Conservation (phyloP, 371 early-diverging fungal species). For the Mucor piriformis region DNA sequence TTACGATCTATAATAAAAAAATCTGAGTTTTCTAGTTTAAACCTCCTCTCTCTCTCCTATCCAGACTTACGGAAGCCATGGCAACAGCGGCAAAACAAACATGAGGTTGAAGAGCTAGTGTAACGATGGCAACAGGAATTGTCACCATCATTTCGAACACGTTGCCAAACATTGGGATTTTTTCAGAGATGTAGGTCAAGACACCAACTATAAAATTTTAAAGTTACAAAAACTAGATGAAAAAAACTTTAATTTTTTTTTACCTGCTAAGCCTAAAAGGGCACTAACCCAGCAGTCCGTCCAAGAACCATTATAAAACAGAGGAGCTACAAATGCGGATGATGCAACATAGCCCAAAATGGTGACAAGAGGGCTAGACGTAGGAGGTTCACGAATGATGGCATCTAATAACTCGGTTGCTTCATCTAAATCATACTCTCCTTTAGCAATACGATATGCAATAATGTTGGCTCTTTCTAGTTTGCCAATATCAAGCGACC, state of each 20-base stretch:
- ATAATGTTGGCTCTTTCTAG: conserved; percentile 60
- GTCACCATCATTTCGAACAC: conserved; percentile 68
- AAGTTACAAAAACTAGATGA: not conserved
- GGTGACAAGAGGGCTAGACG: conserved; percentile 49
- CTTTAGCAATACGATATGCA: conserved; percentile 53
- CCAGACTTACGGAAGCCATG: conserved; percentile 54
- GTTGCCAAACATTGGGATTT: conserved; percentile 63
- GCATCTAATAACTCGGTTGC: conserved; percentile 61
- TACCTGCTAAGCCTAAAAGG: conserved; percentile 56
- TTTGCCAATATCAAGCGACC: conserved; percentile 66
- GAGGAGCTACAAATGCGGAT: conserved; percentile 63
- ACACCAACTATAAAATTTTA: conserved; percentile 44
- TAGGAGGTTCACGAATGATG: conserved; percentile 54
- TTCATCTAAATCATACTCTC: conserved; percentile 51
- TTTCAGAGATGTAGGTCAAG: conserved; percentile 63
- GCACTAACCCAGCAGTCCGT: conserved; percentile 60
- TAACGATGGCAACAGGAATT: conserved; percentile 62
- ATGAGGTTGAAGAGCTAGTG: conserved; percentile 47
- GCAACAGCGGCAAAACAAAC: conserved; percentile 65
- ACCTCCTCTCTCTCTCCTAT: too few species aligned
- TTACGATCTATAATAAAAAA: conserved; percentile 43
- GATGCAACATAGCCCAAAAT: conserved; percentile 59
- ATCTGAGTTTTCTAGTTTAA: not conserved
- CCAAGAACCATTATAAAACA: conserved; percentile 72
- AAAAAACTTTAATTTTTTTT: not conserved